Evolutionary conservation across 192 early-diverging fungal genomes (phyloP), one percentile per base, ranked within the genome.

Genomic region (Coemansia sp.): DNA sequence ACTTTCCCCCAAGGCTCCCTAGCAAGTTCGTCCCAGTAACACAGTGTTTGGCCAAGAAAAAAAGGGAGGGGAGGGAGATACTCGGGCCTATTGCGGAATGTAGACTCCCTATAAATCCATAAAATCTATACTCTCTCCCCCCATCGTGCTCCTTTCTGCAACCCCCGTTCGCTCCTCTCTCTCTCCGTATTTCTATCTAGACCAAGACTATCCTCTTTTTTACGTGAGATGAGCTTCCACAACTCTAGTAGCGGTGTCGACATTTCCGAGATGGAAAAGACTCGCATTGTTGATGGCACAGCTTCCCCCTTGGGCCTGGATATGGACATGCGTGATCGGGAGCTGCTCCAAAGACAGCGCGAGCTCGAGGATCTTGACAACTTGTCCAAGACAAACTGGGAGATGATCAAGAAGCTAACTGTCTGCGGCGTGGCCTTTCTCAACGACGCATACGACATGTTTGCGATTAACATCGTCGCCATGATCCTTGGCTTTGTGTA

Each of bases 381-480:
- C 22, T 84, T 80, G 58, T 83, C 83, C 22, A 84, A 87, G 62
- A 80, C 87, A 58, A 63, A 72, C 58, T 89, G 87, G 89, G 87
- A 87, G 67, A 88, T 87, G 74, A 86, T 91, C 65, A 87, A 88
- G 46, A 86, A 87, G 42, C 84, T 86, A 64, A 81, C 88, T 14
- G 85, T 89, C 3, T 85, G 88, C 39, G 89, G 89, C 60, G 83
- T 89, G 27, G 89, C 92, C 67, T 95, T 97, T 78, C 89, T 95
- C 67, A 91, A 91, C 58, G 93, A 98, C 80, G 87, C 93, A n/a
- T 96, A 96, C 72, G 95, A 98, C 83, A 86, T 93, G 46, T 95
- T 95, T 63, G 87, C 94, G 57, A 98, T 98, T 70, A 90, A 90
- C 67, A 83, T 95, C 58, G 89, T 90, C 15, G 84, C 93, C n/a